phyloP scores from a whole-genome alignment of 2,329 filamentous ascomycete species.

The Massarina eburnea region DNA sequence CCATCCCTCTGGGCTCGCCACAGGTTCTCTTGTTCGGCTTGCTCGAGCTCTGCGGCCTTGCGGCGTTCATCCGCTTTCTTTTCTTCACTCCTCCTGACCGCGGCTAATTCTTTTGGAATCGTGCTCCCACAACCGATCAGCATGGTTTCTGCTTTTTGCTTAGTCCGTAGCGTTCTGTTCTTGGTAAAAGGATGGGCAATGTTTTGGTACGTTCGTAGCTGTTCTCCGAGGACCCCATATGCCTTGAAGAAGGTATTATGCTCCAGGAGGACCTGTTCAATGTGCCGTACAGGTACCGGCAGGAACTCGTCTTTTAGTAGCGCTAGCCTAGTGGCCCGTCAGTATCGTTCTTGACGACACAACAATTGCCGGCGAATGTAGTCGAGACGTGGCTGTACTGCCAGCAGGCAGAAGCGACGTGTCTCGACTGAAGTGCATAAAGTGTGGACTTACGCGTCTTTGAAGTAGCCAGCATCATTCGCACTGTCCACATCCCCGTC shows the following conservation, averaged over 20 bases:
- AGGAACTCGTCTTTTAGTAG: conserved; percentile 48
- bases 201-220: conserved; percentile 24
- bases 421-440: too few species aligned
- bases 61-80: conserved; percentile 28
- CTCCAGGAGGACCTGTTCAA: conserved; percentile 31
- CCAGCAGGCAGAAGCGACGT: too few species aligned
- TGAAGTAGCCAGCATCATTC: conserved; percentile 14
- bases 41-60: conserved; percentile 22
- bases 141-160: conserved; percentile 17
- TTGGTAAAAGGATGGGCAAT: conserved; percentile 18
- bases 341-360: too few species aligned
- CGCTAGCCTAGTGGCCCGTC: conserved; percentile 19
- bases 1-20: conserved; percentile 34
- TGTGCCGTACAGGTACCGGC: conserved; percentile 39
- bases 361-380: too few species aligned
- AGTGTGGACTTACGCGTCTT: conserved; percentile 32
- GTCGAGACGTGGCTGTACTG: too few species aligned
- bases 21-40: conserved; percentile 42
- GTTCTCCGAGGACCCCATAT: conserved; percentile 37
- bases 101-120: conserved; percentile 33
- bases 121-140: conserved; percentile 26
- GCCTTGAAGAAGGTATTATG: conserved; percentile 43
- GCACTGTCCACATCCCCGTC: conserved; percentile 21
- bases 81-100: conserved; percentile 32
- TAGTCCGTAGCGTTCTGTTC: conserved; percentile 21